phyloP scores from a whole-genome alignment of 495 filamentous ascomycete genomes.

The Penicillium samsonianum region DNA sequence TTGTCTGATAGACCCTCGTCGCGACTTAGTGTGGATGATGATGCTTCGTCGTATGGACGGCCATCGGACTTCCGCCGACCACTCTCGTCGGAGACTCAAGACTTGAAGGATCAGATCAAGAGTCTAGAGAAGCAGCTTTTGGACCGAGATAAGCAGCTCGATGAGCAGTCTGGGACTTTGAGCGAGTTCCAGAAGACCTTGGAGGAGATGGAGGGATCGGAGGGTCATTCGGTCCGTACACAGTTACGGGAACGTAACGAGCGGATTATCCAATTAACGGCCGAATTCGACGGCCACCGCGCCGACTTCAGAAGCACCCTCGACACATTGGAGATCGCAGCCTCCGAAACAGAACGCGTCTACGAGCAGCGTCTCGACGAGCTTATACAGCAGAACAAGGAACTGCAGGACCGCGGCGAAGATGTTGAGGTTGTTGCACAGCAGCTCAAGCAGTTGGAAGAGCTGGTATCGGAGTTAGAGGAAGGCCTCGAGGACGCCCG shows the following conservation, averaged over 20 bases:
- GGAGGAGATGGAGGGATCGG: slow-evolving; percentile 73
- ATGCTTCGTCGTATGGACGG: slow-evolving; percentile 33
- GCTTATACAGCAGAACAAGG: slow-evolving; percentile 79
- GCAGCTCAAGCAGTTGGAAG: slow-evolving; percentile 93
- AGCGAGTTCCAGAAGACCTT: slow-evolving; percentile 57
- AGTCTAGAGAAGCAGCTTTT: slow-evolving; percentile 66
- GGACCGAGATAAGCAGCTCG: slow-evolving; percentile 82
- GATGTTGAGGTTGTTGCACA: slow-evolving; percentile 88
- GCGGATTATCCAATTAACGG: slow-evolving; percentile 85
- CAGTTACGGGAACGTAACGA: slow-evolving; percentile 94
- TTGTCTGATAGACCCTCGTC: slow-evolving; percentile 47
- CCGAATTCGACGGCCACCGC: slow-evolving; percentile 92
- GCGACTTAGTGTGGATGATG: slow-evolving; percentile 44
- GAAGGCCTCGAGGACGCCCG: slow-evolving; percentile 95
- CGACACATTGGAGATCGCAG: slow-evolving; percentile 93
- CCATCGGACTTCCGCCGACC: slow-evolving; percentile 50
- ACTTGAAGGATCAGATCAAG: slow-evolving; percentile 63
- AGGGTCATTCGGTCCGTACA: slow-evolving; percentile 73
- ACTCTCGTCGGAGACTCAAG: slow-evolving; percentile 52
- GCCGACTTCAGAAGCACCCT: slow-evolving; percentile 97
- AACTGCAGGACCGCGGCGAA: slow-evolving; percentile 75
- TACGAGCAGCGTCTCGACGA: slow-evolving; percentile 92
- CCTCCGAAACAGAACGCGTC: slow-evolving; percentile 95
- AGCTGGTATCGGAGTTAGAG: slow-evolving; percentile 92
- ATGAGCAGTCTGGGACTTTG: slow-evolving; percentile 78